Evolutionary conservation across 768 basidiomycete genomes (phyloP).

Genomic region (Coprinellus aureogranulatus): DNA sequence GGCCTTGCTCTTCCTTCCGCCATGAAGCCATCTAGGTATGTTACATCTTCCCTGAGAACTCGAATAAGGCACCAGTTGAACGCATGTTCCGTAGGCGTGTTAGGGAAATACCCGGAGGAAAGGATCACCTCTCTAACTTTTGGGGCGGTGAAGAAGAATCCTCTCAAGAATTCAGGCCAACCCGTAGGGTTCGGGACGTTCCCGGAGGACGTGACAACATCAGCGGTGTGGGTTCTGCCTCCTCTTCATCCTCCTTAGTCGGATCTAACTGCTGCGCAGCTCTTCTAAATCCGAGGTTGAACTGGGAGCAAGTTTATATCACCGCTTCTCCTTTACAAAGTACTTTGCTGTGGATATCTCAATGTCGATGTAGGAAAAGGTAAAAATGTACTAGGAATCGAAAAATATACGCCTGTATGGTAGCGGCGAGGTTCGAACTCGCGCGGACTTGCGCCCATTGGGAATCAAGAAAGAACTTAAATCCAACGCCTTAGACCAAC

Average conservation of each 20-base stretch:
- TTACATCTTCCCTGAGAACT: no score
- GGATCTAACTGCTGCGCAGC: slow-evolving; percentile 1
- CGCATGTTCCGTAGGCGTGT: slow-evolving; percentile 33
- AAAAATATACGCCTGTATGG: slow-evolving; percentile 38
- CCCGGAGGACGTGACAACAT: slow-evolving; percentile 70
- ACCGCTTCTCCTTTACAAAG: no score
- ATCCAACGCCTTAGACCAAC: slow-evolving; percentile 91
- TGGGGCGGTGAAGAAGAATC: slow-evolving; percentile 40
- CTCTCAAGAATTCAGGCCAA: slow-evolving; percentile 67
- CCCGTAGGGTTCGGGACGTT: slow-evolving; percentile 66
- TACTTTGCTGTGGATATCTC: no score
- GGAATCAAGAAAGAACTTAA: slow-evolving; percentile 73
- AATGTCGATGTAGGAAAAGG: no score
- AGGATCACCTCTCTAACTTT: slow-evolving; percentile 41
- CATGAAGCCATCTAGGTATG: slow-evolving; percentile 52
- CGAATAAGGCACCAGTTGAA: neutral
- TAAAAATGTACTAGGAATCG: neutral
- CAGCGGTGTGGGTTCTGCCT: slow-evolving; percentile 29
- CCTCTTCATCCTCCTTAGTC: neutral
- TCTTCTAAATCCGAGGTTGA: slow-evolving; percentile 16
- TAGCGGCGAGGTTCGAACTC: slow-evolving; percentile 91
- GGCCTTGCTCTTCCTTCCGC: slow-evolving; percentile 35
- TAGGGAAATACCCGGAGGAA: slow-evolving; percentile 45
- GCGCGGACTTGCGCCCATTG: slow-evolving; percentile 82
- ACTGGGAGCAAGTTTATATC: neutral